Conservation (phyloP, 371 early-diverging fungal genomes). For the Mortierella sp. region DNA sequence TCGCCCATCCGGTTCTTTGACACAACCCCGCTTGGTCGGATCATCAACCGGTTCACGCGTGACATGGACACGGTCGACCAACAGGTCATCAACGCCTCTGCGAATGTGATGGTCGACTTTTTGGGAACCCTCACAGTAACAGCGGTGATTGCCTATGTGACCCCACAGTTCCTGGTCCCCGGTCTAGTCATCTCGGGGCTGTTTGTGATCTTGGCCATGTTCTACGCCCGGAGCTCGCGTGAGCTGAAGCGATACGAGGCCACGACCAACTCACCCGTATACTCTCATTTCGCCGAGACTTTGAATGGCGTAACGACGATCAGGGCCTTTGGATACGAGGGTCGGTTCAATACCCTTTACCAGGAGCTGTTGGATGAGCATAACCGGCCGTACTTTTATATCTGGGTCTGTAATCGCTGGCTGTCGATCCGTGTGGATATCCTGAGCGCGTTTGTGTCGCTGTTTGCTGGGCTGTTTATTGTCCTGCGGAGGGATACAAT, state of each 20-base stretch:
- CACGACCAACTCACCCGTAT: constrained; percentile 83
- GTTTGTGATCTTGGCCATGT: constrained; percentile 63
- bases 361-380: constrained; percentile 72
- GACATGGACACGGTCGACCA: constrained; percentile 84
- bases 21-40: constrained; percentile 86
- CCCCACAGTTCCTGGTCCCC: constrained; percentile 66
- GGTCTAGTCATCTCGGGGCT: constrained; percentile 62
- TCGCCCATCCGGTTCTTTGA: constrained; percentile 88
- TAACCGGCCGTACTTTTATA: constrained; percentile 83
- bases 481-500: constrained; percentile 62
- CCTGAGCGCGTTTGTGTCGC: constrained; percentile 77
- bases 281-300: constrained; percentile 80
- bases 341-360: constrained; percentile 71
- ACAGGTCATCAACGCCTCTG: constrained; percentile 60
- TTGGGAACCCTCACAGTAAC: constrained; percentile 65
- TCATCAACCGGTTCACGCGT: constrained; percentile 88
- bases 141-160: constrained; percentile 60
- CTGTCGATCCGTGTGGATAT: constrained; percentile 83
- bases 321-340: constrained; percentile 79
- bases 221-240: constrained; percentile 80
- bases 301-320: constrained; percentile 82
- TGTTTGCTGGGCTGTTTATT: constrained; percentile 76
- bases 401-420: constrained; percentile 94
- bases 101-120: constrained; percentile 61
- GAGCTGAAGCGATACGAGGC: constrained; percentile 92